Percentiles rank a stretch among this genome's conserved stretches.
Conservation (phyloP, 441 rosid genomes). For the Pelargonium citronellum region DNA sequence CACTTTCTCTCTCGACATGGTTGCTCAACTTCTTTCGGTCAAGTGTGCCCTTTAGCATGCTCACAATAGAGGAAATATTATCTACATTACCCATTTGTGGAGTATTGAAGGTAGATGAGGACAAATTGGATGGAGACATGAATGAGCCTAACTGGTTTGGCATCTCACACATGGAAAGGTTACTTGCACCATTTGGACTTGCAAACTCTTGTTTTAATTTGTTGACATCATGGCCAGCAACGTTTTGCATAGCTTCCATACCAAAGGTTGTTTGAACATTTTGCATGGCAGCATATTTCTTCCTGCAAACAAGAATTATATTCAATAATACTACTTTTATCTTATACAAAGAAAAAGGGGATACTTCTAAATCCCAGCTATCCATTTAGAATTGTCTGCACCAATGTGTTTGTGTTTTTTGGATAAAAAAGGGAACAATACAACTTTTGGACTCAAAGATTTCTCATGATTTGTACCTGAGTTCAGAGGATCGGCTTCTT, state of each 20-base stretch:
- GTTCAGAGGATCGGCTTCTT: conserved; percentile 68
- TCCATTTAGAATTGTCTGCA: neutral
- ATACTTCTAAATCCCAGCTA: neutral
- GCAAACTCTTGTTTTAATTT: conserved; percentile 38
- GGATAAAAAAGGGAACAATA: too few species aligned
- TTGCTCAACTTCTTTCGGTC: conserved; percentile 47
- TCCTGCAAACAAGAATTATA: conserved; percentile 32
- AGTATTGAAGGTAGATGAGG: conserved; percentile 41
- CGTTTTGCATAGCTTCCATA: conserved; percentile 33
- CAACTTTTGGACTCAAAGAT: neutral
- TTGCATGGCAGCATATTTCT: conserved; percentile 65
- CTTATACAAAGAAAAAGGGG: neutral
- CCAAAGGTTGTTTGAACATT: conserved; percentile 34
- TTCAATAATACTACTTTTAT: neutral
- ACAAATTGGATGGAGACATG: conserved; percentile 46
- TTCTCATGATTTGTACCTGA: conserved; percentile 34
- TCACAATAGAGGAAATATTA: conserved; percentile 55
- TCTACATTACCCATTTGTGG: conserved; percentile 35
- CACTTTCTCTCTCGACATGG: conserved; percentile 35
- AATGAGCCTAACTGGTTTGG: conserved; percentile 37
- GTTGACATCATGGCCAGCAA: conserved; percentile 24
- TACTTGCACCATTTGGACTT: conserved; percentile 31
- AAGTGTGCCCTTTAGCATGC: conserved; percentile 60
- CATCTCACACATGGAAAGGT: conserved; percentile 30
- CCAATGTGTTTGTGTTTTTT: neutral